Base-by-base conservation (phyloP, 2,329 filamentous ascomycete genomes). In the Phialemoniopsis sp. region DNA sequence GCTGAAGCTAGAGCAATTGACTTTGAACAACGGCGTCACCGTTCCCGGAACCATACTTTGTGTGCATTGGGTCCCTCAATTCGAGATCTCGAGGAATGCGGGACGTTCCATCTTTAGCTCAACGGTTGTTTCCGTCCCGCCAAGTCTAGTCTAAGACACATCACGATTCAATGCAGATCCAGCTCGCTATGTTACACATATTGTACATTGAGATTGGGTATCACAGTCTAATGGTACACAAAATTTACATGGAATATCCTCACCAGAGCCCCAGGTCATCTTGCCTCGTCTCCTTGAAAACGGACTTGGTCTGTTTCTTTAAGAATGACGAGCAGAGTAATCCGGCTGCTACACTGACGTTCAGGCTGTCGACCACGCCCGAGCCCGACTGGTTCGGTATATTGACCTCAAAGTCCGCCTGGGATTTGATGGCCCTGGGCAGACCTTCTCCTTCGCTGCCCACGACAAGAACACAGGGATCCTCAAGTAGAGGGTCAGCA, bases 271-370 rank as follows among this genome's bases (percentile, higher is more conserved):
- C 17, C 13, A 40, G 16, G 28, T 40, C 38, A 8, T 36, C 17
- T 8, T 8, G 31, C 12, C 31, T 31, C 5, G 18, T 31, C 31
- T 16, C 12, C 13, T 31, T 40, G 8, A 32, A 31, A 8, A 28
- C 19, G 9, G 29, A 28, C 45, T 66, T 61, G 3, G 31, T 42
- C 38, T 50, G 45, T 2, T 60, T 59, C 52, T 64, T 73, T 52
- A 87, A 57, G 54, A 93, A 88, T 1, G 82, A 70, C 46, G 82
- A 76, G 45, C 82, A 83, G 37, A 97, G 64, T 36, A 97, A 66
- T 1, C 80, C 89, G 7, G 87, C 80, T 2, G 93, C 91, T 15
- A 95, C 90, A 55, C 87, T 89, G 30, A 97, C 93, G 57, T 98
- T 97, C 58, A 98, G 65, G 59, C 89, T 95, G 61, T 97, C 91